Percentiles rank a stretch among this genome's conserved stretches.
Evolutionary conservation across 805 yeast species (phyloP).

Genomic region (Grigorovia yakushimaensis): DNA sequence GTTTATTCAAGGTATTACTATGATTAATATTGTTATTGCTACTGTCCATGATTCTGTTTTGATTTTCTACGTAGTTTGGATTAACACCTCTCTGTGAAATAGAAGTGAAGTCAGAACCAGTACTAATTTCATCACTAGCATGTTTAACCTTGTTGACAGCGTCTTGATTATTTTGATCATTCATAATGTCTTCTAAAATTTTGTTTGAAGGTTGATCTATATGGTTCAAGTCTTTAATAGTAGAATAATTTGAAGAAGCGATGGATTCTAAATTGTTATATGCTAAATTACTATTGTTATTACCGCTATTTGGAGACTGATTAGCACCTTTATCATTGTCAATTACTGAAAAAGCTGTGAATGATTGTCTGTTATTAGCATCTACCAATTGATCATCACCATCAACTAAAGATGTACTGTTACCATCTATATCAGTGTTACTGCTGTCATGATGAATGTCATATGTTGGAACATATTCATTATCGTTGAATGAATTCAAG

Average conservation of each 20-base stretch:
- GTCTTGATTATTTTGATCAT: neutral
- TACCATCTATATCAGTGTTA: neutral
- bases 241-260: constrained; percentile 17
- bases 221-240: constrained; percentile 6
- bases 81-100: constrained; percentile 70
- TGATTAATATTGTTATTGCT: neutral
- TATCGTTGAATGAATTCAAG: neutral
- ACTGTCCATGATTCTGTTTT: neutral
- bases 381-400: neutral
- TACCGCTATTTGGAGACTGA: neutral
- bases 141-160: constrained; percentile 5
- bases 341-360: constrained; percentile 18
- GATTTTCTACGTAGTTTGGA: constrained; percentile 29
- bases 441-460: neutral
- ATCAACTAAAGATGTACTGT: neutral
- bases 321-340: constrained; percentile 6
- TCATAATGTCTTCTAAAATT: constrained; percentile 20
- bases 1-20: neutral
- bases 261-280: constrained; percentile 9
- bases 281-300: neutral
- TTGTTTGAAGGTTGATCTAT: constrained; percentile 13
- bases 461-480: neutral
- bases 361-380: constrained; percentile 5
- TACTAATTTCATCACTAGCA: neutral
- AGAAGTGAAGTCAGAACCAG: constrained; percentile 62